Evolutionary conservation across 495 filamentous ascomycete species (phyloP), one percentile per base, ranked within the genome.

Genomic region (Podospora fimiseda): DNA sequence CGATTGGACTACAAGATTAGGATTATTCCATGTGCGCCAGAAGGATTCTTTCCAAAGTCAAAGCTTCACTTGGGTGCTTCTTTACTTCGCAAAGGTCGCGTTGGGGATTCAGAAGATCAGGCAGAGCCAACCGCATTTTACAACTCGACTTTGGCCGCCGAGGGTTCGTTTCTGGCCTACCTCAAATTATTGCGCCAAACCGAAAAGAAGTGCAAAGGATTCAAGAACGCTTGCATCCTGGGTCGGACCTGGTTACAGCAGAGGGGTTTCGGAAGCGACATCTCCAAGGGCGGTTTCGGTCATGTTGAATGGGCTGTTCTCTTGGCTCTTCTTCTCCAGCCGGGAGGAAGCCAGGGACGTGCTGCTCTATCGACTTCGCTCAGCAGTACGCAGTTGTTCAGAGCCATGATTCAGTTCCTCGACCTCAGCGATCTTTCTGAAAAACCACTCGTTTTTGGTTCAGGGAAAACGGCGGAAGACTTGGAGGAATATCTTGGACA

Each of bases 371-470:
- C 89, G 20, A 70, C 81, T 14, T 87, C 88, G 7, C 87, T 95
- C 58, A 95, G 86, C 68, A 87, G 85, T 71, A 93, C 93, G 41
- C 92, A 98, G 67, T 80, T 97, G 52, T 96, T 98, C 75, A 97
- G 95, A 65, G 90, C 86, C 1, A 83, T 82, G 4, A 61, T 98
- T 40, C 90, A 96, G 66, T 95, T 89, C 61, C 69, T 98, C 15
- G 80, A 88, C 8, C 74, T 77, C 5, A 83, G 75, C 21, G 82
- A 95, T 61, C 64, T 97, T 27, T 65, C 69, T 19, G 80, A 74
- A 37, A 81, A 81, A 36, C 83, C 88, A 2, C 68, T 86, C 23
- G 48, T 83, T 9, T 75, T 89, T 24, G 71, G 73, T 4, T n/a
- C 56, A 19, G 60, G 50, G 6, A 45, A 43, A 2, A 3, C 50